Base-by-base conservation (phyloP, 2,329 filamentous ascomycete species). In the Pyrenophora seminiperda region DNA sequence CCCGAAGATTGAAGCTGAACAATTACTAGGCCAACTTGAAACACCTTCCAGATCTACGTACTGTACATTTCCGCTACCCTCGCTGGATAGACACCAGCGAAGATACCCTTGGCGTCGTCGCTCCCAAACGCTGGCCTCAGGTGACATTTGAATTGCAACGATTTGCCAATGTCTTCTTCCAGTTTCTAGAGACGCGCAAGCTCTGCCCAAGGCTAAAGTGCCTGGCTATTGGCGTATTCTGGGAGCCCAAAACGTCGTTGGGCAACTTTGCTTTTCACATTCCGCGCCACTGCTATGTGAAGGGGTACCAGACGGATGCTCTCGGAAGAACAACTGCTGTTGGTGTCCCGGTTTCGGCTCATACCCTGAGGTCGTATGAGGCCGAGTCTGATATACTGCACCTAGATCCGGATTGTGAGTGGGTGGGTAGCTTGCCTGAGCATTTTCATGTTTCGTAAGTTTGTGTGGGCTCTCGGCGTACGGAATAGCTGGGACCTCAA, bases 251-350 rank as follows among this genome's bases (percentile, higher is more conserved):
- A 13, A 19, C 24, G n/a, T 22, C 15, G 17, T 17, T 22, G 19
- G 38, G 20, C 17, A 40, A 36, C 17, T 14, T 19, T 19, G 24
- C 22, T 5, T 13, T 18, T 14, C 19, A 45, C 32, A n/a, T 24
- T n/a, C 47, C 47, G 15, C 41, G 47, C n/a, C 47, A 50, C 3
- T 50, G 41, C 29, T 50, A 45, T n/a, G 11, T 45, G 27, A 50
- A 50, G n/a, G 41, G 47, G 9, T 34, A 42, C 19, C 46, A 36
- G 14, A 49, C 17, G 11, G 46, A 38, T 30, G 30, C 9, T 14
- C 17, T 31, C 11, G 14, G 36, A 7, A n/a, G 30, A 15, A 20
- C 19, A n/a, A 31, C 17, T 14, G 24, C 47, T 10, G 11, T 50
- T 10, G 47, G 22, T 6, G 33, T 40, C 15, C n/a, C 6, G 3